phyloP scores from a whole-genome alignment of 805 yeast genomes.

The Nakazawaea peltata region DNA sequence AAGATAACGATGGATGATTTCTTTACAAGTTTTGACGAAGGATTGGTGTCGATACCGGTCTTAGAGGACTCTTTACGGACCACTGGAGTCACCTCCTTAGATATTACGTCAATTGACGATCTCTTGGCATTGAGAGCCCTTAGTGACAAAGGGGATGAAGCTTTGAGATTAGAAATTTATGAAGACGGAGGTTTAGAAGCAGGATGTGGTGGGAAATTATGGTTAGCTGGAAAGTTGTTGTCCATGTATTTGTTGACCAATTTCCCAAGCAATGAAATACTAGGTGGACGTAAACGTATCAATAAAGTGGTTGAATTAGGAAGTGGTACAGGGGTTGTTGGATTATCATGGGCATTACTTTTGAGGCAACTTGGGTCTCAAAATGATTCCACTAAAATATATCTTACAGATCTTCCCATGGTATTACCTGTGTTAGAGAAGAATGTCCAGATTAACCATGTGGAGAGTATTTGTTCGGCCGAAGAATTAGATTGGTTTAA shows the following conservation, averaged over 20 bases:
- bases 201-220: constrained; percentile 58
- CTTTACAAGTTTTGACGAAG: constrained; percentile 1
- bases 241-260: constrained; percentile 33
- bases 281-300: constrained; percentile 13
- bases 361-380: constrained; percentile 11
- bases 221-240: constrained; percentile 54
- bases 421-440: constrained; percentile 38
- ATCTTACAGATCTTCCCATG: constrained; percentile 41
- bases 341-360: constrained; percentile 26
- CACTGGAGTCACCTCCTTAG: constrained; percentile 8
- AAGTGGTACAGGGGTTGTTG: constrained; percentile 52
- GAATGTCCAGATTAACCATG: constrained; percentile 33
- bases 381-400: constrained; percentile 24
- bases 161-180: constrained; percentile 28
- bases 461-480: constrained; percentile 29
- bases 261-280: constrained; percentile 11
- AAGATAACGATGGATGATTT: constrained; percentile 2
- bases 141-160: too few species aligned
- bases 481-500: constrained; percentile 40
- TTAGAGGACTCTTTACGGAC: constrained; percentile 4
- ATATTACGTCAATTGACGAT: constrained; percentile 6
- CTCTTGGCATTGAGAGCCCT: neutral
- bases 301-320: constrained; percentile 40
- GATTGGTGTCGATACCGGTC: constrained; percentile 5
- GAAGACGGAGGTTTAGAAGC: constrained; percentile 47